These are phyloP conservation scores for Moricandia moricandioides DNA, from an alignment of 345 rosid genomes.

Conservation along the genomic window DNA sequence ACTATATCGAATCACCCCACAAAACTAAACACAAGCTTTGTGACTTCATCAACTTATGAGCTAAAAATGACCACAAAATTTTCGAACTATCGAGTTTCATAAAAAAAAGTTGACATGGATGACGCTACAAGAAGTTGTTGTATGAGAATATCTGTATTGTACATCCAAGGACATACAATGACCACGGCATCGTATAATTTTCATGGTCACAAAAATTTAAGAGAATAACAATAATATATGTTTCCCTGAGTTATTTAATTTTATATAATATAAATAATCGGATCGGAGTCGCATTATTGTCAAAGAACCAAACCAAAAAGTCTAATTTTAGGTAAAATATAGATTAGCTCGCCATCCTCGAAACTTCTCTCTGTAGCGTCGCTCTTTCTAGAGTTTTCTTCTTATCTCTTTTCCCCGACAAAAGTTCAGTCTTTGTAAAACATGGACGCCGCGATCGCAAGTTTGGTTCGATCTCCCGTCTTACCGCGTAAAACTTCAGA, in stretches of 20 bases:
- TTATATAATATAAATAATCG: conserved; percentile 23
- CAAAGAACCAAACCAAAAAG: conserved; percentile 20
- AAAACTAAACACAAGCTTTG: neutral
- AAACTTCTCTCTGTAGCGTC: neutral
- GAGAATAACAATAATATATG: neutral
- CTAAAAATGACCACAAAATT: neutral
- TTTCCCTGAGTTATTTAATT: neutral
- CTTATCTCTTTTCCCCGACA: conserved; percentile 20
- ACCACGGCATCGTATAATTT: conserved; percentile 27
- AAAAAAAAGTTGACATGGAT: neutral
- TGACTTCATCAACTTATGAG: neutral
- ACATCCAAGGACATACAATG: neutral
- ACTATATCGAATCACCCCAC: neutral
- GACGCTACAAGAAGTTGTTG: neutral
- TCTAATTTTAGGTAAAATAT: neutral
- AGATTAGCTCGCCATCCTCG: conserved; percentile 1
- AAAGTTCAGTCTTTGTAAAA: conserved; percentile 2
- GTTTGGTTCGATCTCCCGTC: conserved; percentile 40
- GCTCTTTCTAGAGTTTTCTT: neutral
- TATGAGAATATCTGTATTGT: neutral
- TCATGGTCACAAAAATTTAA: conserved; percentile 7
- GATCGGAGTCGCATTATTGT: neutral
- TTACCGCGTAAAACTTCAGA: conserved; percentile 29
- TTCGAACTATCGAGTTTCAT: neutral
- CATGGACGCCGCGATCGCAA: conserved; percentile 53